These are phyloP conservation scores for Globisporangium nagaii DNA, from an alignment of 352 stramenopile genomes.

Conservation along the genomic window DNA sequence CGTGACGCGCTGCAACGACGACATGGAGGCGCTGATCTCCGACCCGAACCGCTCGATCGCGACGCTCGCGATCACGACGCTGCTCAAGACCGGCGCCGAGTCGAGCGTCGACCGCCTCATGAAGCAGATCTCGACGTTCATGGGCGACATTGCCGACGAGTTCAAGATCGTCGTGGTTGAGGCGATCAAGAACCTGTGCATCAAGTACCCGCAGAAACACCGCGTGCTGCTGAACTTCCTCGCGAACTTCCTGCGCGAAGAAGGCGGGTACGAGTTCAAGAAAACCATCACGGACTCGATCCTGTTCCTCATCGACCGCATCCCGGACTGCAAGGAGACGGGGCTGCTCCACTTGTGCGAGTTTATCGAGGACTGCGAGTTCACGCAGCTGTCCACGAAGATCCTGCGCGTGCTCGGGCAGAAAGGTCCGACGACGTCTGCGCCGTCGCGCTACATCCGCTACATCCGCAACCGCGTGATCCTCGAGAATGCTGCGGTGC, in stretches of 20 bases:
- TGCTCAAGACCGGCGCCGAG: conserved; percentile 98
- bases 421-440: conserved; percentile 90
- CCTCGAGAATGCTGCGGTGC: conserved; percentile 96
- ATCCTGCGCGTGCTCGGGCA: conserved; percentile 96
- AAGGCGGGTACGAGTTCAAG: conserved; percentile 99
- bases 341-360: conserved; percentile 98
- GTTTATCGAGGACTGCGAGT: conserved; percentile 99
- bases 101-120: conserved; percentile 95
- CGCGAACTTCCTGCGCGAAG: conserved; percentile 95
- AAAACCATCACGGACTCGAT: conserved; percentile 98
- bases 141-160: conserved; percentile 99
- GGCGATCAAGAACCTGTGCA: conserved; percentile 95
- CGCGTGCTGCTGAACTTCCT: conserved; percentile 97
- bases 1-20: conserved; percentile 97
- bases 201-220: conserved; percentile 98
- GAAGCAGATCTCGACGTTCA: conserved; percentile 98
- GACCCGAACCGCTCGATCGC: conserved; percentile 98
- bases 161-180: conserved; percentile 99
- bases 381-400: conserved; percentile 87
- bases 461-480: conserved; percentile 99
- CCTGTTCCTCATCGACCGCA: conserved; percentile 94
- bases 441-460: conserved; percentile 97
- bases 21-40: conserved; percentile 96
- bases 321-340: conserved; percentile 97
- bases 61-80: conserved; percentile 98